phyloP scores from a whole-genome alignment of 768 basidiomycete genomes.

The Holtermanniella nyarrowii region DNA sequence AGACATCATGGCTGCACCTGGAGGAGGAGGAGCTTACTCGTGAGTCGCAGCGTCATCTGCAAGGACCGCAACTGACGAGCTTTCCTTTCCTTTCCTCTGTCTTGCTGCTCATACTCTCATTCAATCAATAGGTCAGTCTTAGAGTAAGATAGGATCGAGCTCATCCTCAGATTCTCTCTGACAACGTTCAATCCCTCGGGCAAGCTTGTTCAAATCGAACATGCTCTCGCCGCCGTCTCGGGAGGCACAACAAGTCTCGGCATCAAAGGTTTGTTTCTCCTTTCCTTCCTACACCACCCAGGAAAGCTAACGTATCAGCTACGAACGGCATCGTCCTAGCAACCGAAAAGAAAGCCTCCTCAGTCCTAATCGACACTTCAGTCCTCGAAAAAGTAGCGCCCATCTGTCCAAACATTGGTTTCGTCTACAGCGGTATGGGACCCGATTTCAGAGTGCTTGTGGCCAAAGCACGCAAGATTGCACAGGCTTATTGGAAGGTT shows the following conservation, averaged over 20 bases:
- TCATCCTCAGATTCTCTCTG: constrained; percentile 70
- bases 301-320: constrained; percentile 49
- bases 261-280: constrained; percentile 69
- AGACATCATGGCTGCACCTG: constrained; percentile 41
- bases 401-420: constrained; percentile 96
- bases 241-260: constrained; percentile 94
- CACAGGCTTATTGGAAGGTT: constrained; percentile 98
- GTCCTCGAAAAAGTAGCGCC: constrained; percentile 96
- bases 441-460: constrained; percentile 95
- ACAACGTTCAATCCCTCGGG: constrained; percentile 99
- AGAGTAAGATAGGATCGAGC: too few relatives aligned
- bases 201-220: constrained; percentile 97
- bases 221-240: constrained; percentile 90
- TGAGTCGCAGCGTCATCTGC: constrained; percentile 10
- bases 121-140: too few relatives aligned
- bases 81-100: too few relatives aligned
- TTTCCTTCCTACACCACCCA: neutral
- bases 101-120: too few relatives aligned
- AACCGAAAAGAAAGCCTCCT: constrained; percentile 98
- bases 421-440: constrained; percentile 99
- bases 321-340: constrained; percentile 99
- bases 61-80: too few relatives aligned
- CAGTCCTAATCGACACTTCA: constrained; percentile 92
- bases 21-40: constrained; percentile 41
- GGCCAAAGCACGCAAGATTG: constrained; percentile 88